Evolutionary conservation across 2,329 filamentous ascomycete genomes (phyloP).

Genomic region (Cercospora sesami): DNA sequence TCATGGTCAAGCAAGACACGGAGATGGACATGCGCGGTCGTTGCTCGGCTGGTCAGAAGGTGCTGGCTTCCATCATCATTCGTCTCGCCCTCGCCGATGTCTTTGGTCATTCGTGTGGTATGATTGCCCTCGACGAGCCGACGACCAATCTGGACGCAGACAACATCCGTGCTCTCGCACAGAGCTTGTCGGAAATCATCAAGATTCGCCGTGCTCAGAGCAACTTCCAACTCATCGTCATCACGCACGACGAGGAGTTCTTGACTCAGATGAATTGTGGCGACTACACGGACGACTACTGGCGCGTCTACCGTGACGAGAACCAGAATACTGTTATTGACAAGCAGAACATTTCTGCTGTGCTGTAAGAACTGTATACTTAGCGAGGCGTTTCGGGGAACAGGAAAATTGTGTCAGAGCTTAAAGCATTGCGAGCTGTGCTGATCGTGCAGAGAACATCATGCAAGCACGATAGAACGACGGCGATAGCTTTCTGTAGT

Average conservation of each 20-base stretch:
- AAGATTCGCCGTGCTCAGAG: slow-evolving; percentile 75
- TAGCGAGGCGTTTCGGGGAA: slow-evolving; percentile 11
- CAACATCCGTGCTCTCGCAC: slow-evolving; percentile 87
- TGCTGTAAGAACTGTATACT: slow-evolving; percentile 1
- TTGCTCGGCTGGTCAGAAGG: slow-evolving; percentile 94
- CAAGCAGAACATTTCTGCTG: slow-evolving; percentile 50
- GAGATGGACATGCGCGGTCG: slow-evolving; percentile 99
- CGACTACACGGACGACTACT: slow-evolving; percentile 92
- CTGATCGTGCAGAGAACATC: background rate
- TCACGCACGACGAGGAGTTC: slow-evolving; percentile 98
- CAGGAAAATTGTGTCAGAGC: background rate
- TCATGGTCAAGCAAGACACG: slow-evolving; percentile 94
- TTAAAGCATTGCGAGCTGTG: background rate
- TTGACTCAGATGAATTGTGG: slow-evolving; percentile 87
- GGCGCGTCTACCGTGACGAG: slow-evolving; percentile 77
- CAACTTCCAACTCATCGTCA: slow-evolving; percentile 98
- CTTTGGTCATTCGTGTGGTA: slow-evolving; percentile 91
- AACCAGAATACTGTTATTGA: slow-evolving; percentile 86
- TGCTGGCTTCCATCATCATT: slow-evolving; percentile 95
- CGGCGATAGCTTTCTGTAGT: background rate
- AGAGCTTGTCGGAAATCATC: slow-evolving; percentile 85
- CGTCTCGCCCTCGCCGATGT: slow-evolving; percentile 93
- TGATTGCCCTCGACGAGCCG: slow-evolving; percentile 95
- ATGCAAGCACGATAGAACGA: background rate
- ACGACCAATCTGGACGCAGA: slow-evolving; percentile 95